A percentile compares a stretch with the other conserved stretches of the same genome.
These are phyloP conservation scores for Ramichloridium luteum DNA, from an alignment of 2,329 filamentous ascomycete genomes.

Conservation along the genomic window DNA sequence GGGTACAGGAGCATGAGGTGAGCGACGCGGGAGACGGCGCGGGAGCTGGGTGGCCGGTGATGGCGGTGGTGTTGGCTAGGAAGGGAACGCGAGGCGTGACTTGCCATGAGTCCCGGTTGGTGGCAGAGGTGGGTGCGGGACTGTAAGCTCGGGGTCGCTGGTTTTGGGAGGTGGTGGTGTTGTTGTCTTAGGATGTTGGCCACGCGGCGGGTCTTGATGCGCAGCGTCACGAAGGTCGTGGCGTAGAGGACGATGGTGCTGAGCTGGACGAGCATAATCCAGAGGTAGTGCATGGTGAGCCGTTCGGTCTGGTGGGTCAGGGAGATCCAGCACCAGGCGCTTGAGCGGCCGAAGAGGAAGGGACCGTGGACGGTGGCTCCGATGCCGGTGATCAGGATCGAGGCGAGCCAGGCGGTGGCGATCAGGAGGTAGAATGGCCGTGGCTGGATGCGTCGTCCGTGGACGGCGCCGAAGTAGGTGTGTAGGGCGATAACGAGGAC, in stretches of 20 bases:
- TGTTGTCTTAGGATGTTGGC: no score
- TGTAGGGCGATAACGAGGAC: constrained; percentile 54
- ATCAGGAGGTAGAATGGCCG: constrained; percentile 40
- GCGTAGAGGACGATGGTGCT: constrained; percentile 41
- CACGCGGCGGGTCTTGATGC: constrained; percentile 16
- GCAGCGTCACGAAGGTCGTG: constrained; percentile 21
- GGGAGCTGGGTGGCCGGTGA: constrained; percentile 7
- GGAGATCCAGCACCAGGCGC: constrained; percentile 58
- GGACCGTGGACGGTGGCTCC: constrained; percentile 34
- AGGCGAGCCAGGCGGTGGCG: constrained; percentile 44
- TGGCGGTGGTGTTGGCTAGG: no score
- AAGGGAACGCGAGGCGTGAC: no score
- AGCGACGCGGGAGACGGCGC: constrained; percentile 29
- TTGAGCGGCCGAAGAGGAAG: constrained; percentile 49
- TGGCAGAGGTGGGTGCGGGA: no score
- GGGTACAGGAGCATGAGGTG: constrained; percentile 56
- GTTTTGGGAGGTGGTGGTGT: no score
- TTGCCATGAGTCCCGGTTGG: no score
- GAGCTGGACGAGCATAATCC: constrained; percentile 48
- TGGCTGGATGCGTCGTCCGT: constrained; percentile 41
- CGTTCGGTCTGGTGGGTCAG: constrained; percentile 42
- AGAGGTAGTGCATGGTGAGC: constrained; percentile 51
- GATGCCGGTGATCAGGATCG: constrained; percentile 45
- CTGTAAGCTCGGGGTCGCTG: no score
- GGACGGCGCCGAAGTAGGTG: constrained; percentile 52